phyloP scores from a whole-genome alignment of 2,329 filamentous ascomycete species.

The Thelonectria discophora region DNA sequence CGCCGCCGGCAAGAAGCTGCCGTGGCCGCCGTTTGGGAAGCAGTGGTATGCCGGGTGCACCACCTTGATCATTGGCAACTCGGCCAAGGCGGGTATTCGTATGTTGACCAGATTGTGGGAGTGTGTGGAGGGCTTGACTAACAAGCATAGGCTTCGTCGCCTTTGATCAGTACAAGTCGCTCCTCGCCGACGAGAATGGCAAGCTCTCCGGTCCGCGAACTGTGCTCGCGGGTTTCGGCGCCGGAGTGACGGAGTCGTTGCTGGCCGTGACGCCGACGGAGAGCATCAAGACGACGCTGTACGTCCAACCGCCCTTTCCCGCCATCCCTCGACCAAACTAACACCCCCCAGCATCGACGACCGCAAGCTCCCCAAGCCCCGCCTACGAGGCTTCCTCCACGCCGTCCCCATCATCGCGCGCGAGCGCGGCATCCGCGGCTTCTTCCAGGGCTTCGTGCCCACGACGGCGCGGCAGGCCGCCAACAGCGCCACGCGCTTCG shows the following conservation, averaged over 20 bases:
- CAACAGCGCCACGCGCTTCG: constrained; percentile 92
- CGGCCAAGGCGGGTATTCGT: constrained; percentile 94
- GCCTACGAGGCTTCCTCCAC: constrained; percentile 91
- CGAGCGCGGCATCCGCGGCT: constrained; percentile 88
- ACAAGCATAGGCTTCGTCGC: constrained; percentile 74
- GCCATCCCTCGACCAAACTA: constrained; percentile 8
- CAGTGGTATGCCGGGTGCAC: constrained; percentile 99
- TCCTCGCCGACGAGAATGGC: constrained; percentile 84
- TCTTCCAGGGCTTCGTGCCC: constrained; percentile 96
- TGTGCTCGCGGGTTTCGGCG: constrained; percentile 92
- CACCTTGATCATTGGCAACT: constrained; percentile 95
- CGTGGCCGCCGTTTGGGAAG: constrained; percentile 90
- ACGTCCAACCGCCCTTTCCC: constrained; percentile 12
- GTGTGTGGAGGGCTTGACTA: constrained; percentile 15
- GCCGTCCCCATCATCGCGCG: constrained; percentile 86
- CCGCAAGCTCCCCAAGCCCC: constrained; percentile 83
- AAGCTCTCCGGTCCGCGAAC: constrained; percentile 91
- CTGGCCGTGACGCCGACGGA: constrained; percentile 96
- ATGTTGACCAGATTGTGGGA: constrained; percentile 48
- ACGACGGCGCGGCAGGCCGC: constrained; percentile 95
- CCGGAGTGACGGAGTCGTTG: constrained; percentile 91
- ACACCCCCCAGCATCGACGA: constrained; percentile 80
- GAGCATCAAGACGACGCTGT: constrained; percentile 97
- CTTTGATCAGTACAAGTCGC: constrained; percentile 90
- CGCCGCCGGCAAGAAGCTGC: constrained; percentile 83